Evolutionary conservation across 352 stramenopile species (phyloP), one percentile per base, ranked within the genome.

Genomic region (Globisporangium rhizosaccharum): DNA sequence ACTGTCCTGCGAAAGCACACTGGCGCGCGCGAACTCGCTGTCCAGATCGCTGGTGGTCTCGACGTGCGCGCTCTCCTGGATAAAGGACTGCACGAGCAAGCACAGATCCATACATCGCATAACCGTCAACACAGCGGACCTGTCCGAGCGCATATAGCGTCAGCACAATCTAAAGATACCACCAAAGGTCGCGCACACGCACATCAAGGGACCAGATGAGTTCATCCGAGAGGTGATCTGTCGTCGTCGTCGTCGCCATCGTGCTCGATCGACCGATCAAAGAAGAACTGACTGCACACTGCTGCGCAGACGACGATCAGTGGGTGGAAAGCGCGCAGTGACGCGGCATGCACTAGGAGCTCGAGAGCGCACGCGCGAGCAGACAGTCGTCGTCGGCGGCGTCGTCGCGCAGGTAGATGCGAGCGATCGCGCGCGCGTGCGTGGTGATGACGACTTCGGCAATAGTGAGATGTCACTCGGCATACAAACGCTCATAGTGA

Each of bases 161-260:
- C 30, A 36, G 5, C 59, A 57, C 61, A 17, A 70, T 42, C 23
- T 5, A 26, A n/a, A 39, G 48, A 49, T 57, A 39, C 23, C n/a
- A 53, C 53, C 36, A 44, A 36, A 33, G 28, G 57, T 18, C 26
- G 28, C 54, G 23, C 20, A 73, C 74, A 75, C 74, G 64, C 69
- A 91, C 81, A 59, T 91, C 81, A 53, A 89, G 66, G 42, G 81
- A 84, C 65, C 76, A 83, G 55, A 88, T 68, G 52, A 85, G 68
- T 56, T 88, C 81, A 60, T 91, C 81, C 26, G 75, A 82, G 59
- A 91, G 73, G 55, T 66, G 72, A 57, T 64, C 70, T 68, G 82
- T 83, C 48, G 41, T 44, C n/a, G 51, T 67, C 41, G 46, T 30
- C 25, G 53, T n/a, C 42, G 36, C 39, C 20, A 23, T 42, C 1